Evolutionary conservation across 352 stramenopile genomes (phyloP), one percentile per base, ranked within the genome.

Genomic region (Peronospora tabacina): DNA sequence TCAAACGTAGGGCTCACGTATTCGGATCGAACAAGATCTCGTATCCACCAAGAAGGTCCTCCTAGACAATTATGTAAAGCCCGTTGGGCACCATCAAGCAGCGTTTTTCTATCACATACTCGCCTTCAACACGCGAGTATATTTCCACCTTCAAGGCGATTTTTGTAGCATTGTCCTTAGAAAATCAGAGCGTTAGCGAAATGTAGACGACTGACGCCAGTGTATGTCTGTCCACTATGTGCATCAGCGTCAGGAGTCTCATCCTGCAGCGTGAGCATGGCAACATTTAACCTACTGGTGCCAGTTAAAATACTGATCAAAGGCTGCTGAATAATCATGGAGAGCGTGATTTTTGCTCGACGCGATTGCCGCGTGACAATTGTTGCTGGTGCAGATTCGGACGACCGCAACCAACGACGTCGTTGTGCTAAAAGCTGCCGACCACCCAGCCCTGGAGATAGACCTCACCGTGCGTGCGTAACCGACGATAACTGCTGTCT

Each of bases 181-280:
- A 26, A 26, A 26, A 26, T n/a, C 22, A 26, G 22, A 26, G 22
- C 22, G 22, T 26, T 5, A 5, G 7, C 4, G 2, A 26, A 5
- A 6, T 26, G 22, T 26, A 26, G 22, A 26, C 22, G 22, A 26
- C 22, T 5, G 22, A 26, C 22, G 22, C 22, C 22, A 26, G 22
- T 7, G 22, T n/a, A n/a, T 26, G 22, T 26, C 28, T 57, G 53
- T 61, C 53, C 53, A 61, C 40, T 20, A 61, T 13, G 46, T 56
- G 37, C 44, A 34, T 15, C 39, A 11, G 33, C n/a, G n/a, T n/a
- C n/a, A n/a, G n/a, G n/a, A n/a, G n/a, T n/a, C n/a, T n/a, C n/a
- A n/a, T n/a, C n/a, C n/a, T n/a, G n/a, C n/a, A n/a, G 5, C 29
- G 51, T 32, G 41, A 52, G 28, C 20, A 51, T 30, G 30, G 16